phyloP scores from a whole-genome alignment of 1,139 yeast species.

The Blastobotrys apis region DNA sequence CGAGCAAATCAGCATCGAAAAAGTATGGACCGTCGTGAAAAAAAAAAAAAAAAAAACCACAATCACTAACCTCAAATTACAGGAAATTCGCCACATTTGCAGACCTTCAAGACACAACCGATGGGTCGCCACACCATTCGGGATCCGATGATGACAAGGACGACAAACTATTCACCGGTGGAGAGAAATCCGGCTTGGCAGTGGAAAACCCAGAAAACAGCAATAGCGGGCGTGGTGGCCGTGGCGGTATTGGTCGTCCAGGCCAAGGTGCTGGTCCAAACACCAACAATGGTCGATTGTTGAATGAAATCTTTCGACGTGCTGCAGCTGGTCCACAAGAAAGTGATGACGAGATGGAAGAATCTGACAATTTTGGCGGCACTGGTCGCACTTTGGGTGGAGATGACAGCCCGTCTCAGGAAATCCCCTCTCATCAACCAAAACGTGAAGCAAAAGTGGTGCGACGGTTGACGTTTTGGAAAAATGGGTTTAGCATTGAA shows the following conservation, averaged over 20 bases:
- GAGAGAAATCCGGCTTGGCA: constrained; percentile 89
- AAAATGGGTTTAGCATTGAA: constrained; percentile 91
- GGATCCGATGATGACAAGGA: constrained; percentile 58
- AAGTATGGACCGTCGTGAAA: too few relatives aligned
- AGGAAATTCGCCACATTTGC: constrained; percentile 36
- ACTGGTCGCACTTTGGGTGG: constrained; percentile 81
- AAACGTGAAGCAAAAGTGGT: constrained; percentile 23
- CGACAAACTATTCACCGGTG: constrained; percentile 86
- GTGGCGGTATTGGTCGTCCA: too few relatives aligned
- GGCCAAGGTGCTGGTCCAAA: constrained; percentile 13
- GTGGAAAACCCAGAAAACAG: constrained; percentile 79
- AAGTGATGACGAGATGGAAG: constrained; percentile 34
- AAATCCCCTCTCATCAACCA: constrained; percentile 11
- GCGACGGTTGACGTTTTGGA: constrained; percentile 85
- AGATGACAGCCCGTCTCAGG: constrained; percentile 26
- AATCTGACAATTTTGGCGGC: constrained; percentile 49
- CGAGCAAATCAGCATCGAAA: constrained; percentile 16
- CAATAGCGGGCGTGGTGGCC: too few relatives aligned
- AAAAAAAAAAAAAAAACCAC: too few relatives aligned
- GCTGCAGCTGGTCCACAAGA: constrained; percentile 46
- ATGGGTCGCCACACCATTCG: constrained; percentile 16
- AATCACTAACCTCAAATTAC: too few relatives aligned
- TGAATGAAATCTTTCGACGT: constrained; percentile 55
- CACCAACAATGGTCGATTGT: constrained; percentile 35
- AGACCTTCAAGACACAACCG: constrained; percentile 33